These are phyloP conservation scores for Davidsoniella neocaledoniae DNA, from an alignment of 2,329 filamentous ascomycete species.

Conservation along the genomic window DNA sequence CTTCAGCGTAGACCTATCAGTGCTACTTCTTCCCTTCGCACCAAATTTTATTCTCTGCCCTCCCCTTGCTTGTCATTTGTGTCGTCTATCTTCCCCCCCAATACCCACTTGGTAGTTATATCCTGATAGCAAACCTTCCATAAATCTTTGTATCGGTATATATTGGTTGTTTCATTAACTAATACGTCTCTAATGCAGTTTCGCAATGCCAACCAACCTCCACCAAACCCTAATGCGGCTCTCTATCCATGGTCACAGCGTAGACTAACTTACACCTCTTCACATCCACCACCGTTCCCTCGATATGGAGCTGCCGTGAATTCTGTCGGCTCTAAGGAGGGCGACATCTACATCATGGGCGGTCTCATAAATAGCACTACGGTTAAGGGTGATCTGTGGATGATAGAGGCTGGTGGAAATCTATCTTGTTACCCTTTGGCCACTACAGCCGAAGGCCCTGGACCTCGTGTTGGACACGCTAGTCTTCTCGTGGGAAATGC, in stretches of 20 bases:
- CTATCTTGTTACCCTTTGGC: slow-evolving; percentile 83
- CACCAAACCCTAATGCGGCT: slow-evolving; percentile 48
- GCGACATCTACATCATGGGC: slow-evolving; percentile 94
- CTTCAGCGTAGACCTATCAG: no score
- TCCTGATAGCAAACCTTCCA: neutral
- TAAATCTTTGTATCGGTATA: neutral
- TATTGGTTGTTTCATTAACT: neutral
- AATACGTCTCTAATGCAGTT: slow-evolving; percentile 23
- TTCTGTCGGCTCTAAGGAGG: slow-evolving; percentile 81
- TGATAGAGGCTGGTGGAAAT: slow-evolving; percentile 79
- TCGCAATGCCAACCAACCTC: slow-evolving; percentile 31
- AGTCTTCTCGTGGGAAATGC: slow-evolving; percentile 93
- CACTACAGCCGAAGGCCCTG: slow-evolving; percentile 84
- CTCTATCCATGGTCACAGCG: slow-evolving; percentile 95
- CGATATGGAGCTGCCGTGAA: slow-evolving; percentile 96
- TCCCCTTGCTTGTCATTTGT: neutral
- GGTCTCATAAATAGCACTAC: slow-evolving; percentile 88
- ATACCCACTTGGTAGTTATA: neutral
- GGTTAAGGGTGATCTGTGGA: slow-evolving; percentile 94
- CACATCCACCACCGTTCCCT: slow-evolving; percentile 75
- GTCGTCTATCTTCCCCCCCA: neutral
- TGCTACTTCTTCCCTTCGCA: no score
- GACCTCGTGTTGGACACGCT: slow-evolving; percentile 84
- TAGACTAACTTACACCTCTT: slow-evolving; percentile 67
- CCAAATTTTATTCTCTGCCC: no score